Evolutionary conservation across 352 stramenopile genomes (phyloP).

Genomic region (Phytopythium kandeliae): DNA sequence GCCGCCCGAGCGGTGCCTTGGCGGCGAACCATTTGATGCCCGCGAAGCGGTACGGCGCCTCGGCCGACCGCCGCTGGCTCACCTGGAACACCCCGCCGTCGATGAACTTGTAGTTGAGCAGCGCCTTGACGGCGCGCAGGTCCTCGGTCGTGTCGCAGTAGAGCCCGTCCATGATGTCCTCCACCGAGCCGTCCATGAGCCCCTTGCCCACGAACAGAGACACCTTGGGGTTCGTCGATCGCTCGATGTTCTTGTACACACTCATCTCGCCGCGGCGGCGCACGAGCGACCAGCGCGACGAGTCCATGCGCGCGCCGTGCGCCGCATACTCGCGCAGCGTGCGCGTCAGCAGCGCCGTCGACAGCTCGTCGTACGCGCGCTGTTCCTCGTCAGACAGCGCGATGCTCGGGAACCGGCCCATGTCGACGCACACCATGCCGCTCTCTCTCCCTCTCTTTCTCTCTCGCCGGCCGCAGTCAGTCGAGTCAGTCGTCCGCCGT

Average conservation of each 20-base stretch:
- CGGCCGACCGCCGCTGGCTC: slow-evolving; percentile 17
- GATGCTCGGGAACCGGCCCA: slow-evolving; percentile 23
- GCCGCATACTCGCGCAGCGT: slow-evolving; percentile 23
- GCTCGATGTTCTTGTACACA: slow-evolving; percentile 27
- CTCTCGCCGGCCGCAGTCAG: not conserved
- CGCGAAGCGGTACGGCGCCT: slow-evolving; percentile 21
- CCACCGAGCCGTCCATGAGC: slow-evolving; percentile 24
- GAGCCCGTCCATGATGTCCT: slow-evolving; percentile 35
- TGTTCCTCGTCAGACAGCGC: slow-evolving; percentile 19
- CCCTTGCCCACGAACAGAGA: slow-evolving; percentile 26
- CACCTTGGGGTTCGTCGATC: slow-evolving; percentile 16
- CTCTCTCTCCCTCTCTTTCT: too few relatives aligned
- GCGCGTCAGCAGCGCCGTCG: slow-evolving; percentile 11
- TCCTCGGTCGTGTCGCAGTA: slow-evolving; percentile 32
- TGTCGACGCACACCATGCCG: slow-evolving; percentile 7
- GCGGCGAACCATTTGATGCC: slow-evolving; percentile 37
- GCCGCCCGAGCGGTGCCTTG: slow-evolving; percentile 14
- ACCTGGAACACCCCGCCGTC: slow-evolving; percentile 26
- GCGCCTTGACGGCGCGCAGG: slow-evolving; percentile 19
- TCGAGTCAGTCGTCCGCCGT: not conserved
- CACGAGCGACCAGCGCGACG: slow-evolving; percentile 17
- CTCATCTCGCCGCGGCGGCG: slow-evolving; percentile 19
- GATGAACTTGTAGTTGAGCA: slow-evolving; percentile 31
- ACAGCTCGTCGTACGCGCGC: slow-evolving; percentile 21
- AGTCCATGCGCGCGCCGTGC: slow-evolving; percentile 11